Base-by-base conservation (phyloP, 768 basidiomycete genomes). In the Xerocomellus intermedius region DNA sequence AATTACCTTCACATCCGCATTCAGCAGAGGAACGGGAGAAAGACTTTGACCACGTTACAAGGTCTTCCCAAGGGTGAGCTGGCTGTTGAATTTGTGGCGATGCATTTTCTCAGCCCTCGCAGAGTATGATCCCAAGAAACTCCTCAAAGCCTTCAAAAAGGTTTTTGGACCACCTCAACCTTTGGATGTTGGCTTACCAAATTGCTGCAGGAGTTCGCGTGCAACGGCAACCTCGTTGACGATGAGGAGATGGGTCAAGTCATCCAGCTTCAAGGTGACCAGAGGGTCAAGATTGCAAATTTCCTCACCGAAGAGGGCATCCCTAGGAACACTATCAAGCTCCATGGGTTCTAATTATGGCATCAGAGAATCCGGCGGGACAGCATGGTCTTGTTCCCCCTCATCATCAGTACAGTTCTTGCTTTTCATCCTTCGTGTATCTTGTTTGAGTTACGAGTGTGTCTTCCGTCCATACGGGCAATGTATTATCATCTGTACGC, bases 141-240 rank as follows among this genome's bases (percentile, higher is more conserved):
- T 99, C 61, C 80, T 98, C 74, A 98, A 98, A 74, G 94, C 91
- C 14, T 97, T 98, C 81, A 99, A 98, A 83, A 99, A 98, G 88
- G 93, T 89, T 55, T 44, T 55, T 3, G 17, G 8, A 42, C 30
- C 8, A 1, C n/a, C 37, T 13, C 30, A 4, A 13, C 53, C 4
- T 41, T n/a, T 12, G 28, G 28, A 36, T 17, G 30, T 44, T 58
- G 43, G 65, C 57, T 55, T 13, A 66, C 33, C 17, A 8, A 30
- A 21, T 16, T 16, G 8, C 39, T 47, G 12, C 62, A 95, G 93
- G 93, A 97, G 80, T 97, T 98, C 64, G 95, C 95, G 61, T 98
- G 95, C 79, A 99, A 99, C 75, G 97, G 97, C 63, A 95, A 89
- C 48, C 83, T 99, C 64, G 91, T 97, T 61, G 91, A 94, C 50